Base-by-base conservation (phyloP, 106 monocot species). In the Apostasia shenzhenica region DNA sequence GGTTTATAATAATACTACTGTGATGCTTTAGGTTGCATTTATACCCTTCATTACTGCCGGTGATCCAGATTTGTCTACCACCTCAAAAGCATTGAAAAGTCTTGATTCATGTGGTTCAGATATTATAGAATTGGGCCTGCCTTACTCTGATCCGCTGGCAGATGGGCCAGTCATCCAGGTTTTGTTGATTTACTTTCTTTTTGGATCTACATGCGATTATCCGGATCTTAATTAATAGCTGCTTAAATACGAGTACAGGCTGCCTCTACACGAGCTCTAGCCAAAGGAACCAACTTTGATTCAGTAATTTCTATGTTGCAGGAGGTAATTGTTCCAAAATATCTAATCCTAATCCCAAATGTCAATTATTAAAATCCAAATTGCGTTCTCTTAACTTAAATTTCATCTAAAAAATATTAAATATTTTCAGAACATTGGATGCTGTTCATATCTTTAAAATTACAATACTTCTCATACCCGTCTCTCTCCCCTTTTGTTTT, bases 111-210 rank as follows among this genome's bases (percentile, higher is more conserved):
- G 92, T 73, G 95, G 95, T 53, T 89, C 95, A 41, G 89, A 92
- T 67, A 76, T 97, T 69, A 97, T 92, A 66, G 95, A 97, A 70
- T 73, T 97, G 77, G 95, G 95, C 43, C 61, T 97, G 56, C 92
- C 95, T 4, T 97, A 92, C 67, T 97, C 95, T 54, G 95, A 97
- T 76, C 95, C 95, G 63, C 68, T 97, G 61, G 92, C 92, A 55
- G 95, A 97, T 80, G 95, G 92, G 14, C 89, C 95, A 26, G 95
- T 97, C 59, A 97, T 97, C 50, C 92, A 97, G 95, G 95, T 86
- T 70, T 51, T 13, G 42, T 7, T 58, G 14, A 1, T 62, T 63
- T 63, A 10, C 39, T 46, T 40, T 61, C 55, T 13, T 37, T 47
- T 48, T 48, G 26, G 49, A 38, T 57, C 12, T 67, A 40, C 5